Evolutionary conservation across 495 filamentous ascomycete genomes (phyloP), one percentile per base, ranked within the genome.

Genomic region (Achaetomiella virescens): DNA sequence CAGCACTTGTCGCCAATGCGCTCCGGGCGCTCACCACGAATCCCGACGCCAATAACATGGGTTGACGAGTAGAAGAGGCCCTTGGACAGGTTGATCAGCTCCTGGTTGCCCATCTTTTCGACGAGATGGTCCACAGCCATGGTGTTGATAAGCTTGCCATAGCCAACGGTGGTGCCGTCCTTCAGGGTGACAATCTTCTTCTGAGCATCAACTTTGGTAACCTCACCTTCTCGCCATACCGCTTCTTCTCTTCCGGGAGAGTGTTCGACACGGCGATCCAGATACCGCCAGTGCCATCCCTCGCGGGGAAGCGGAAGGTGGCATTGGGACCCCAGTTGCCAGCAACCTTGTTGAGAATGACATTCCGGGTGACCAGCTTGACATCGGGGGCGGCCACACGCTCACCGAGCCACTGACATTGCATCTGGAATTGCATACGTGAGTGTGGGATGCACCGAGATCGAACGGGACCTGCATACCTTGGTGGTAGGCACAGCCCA

Each of bases 1-100:
- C 93, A 99, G 85, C 93, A 99, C 80, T 99, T 99, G 78, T 99
- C 93, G 47, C 93, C 93, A 61, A 99, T 99, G 59, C 89, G 84
- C 71, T 95, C 88, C n/a, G 93, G 93, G 54, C 93, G 89, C 59
- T 78, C 77, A 61, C 93, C 93, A 68, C 93, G 90, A 68, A 99
- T 78, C 73, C 93, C 93, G 57, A 99, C 87, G 70, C 93, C 93
- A 61, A 99, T 87, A 63, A 99, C 91, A 76, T 99, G 93, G 54
- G 93, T 99, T 55, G 88, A 88, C 43, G 91, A 96, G 80, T 95
- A 97, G 84, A 86, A 97, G 57, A 99, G 87, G 59, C 85, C 84
- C 79, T 96, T 97, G 79, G 84, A 90, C 57, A 95, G 82, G 56
- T 77, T 75, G 49, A 89, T 74, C 31, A 97, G 80, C 74, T 93